Evolutionary conservation across 192 early-diverging fungal genomes (phyloP), one percentile per base, ranked within the genome.

Genomic region (Umbelopsis isabellina): DNA sequence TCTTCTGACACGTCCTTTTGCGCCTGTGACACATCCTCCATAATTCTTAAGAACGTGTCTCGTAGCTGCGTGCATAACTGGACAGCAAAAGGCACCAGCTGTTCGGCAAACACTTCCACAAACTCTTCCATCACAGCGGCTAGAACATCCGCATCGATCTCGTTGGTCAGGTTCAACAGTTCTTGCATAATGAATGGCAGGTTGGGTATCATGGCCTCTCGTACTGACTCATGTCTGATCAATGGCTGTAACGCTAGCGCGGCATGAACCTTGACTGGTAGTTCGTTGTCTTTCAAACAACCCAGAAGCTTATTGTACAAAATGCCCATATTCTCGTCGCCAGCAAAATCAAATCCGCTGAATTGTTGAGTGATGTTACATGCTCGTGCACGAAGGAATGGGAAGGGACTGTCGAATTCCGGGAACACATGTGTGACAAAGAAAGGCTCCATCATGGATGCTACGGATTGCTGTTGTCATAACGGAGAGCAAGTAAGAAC

Each of bases 121-220:
- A 99, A 89, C 67, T 88, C 86, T 51, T 97, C 95, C 85, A 98
- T 94, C 41, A 96, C 91, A 15, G 78, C 77, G 0, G 94, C 83
- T 3, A 99, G 80, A 6, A 88, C 92, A 72, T 98, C 96, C 66
- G 93, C 86, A 79, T 99, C 96, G 64, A 97, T 94, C 79, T 95
- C 86, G 83, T 96, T 95, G 5, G 92, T 96, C 50, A 97, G 82
- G 37, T 90, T 84, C 52, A 99, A 81, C 55, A 97, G 84, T 16
- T 78, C 76, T 73, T 94, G 89, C 91, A 99, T 97, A 27, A 97
- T 88, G 46, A 88, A 82, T 25, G 93, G 90, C 22, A 95, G 81
- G 50, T 90, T 89, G n/a, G 90, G 91, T 67, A 86, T 83, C 74
- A 98, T 81, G 5, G 87, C 88, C 11, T 89, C 84, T 66, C 84